Evolutionary conservation across 208 protist species (phyloP).

Genomic region (Leishmania tarentolae): DNA sequence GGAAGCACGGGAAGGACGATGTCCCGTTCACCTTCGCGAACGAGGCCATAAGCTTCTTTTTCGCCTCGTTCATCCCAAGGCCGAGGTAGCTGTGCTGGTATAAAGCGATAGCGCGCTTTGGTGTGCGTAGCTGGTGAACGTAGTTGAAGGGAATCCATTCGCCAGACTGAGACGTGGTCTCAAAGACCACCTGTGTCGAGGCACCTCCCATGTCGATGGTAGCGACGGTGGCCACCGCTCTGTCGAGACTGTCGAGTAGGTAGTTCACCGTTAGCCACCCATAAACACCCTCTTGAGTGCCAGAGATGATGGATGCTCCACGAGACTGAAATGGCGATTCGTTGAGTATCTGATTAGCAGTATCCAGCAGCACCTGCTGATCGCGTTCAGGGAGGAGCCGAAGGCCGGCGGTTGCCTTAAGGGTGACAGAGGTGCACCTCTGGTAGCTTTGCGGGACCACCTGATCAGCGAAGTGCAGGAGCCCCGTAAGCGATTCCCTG

Average conservation of each 20-base stretch:
- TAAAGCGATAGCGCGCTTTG: slow-evolving; percentile 18
- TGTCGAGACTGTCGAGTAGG: slow-evolving; percentile 39
- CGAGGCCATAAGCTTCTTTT: slow-evolving; percentile 21
- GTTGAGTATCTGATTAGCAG: slow-evolving; percentile 23
- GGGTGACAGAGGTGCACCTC: slow-evolving; percentile 44
- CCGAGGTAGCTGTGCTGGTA: slow-evolving; percentile 88
- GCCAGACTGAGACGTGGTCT: slow-evolving; percentile 19
- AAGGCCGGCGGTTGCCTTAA: slow-evolving; percentile 74
- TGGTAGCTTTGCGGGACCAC: slow-evolving; percentile 36
- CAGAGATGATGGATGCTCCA: slow-evolving; percentile 55
- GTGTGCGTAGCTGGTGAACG: slow-evolving; percentile 27
- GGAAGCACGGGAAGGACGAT: slow-evolving; percentile 32
- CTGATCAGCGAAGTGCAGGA: slow-evolving; percentile 38
- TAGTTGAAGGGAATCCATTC: slow-evolving; percentile 56
- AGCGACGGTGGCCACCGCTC: slow-evolving; percentile 14
- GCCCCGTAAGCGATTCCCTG: slow-evolving; percentile 20
- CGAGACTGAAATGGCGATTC: slow-evolving; percentile 37
- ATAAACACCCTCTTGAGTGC: slow-evolving; percentile 73
- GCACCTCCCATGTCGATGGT: slow-evolving; percentile 87
- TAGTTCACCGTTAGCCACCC: slow-evolving; percentile 90
- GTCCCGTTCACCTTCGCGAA: slow-evolving; percentile 17
- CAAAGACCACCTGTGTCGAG: slow-evolving; percentile 82
- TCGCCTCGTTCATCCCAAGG: slow-evolving; percentile 73
- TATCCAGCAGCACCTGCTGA: slow-evolving; percentile 35
- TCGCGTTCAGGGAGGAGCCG: slow-evolving; percentile 41